These are phyloP conservation scores for Fusarium sp. DNA, from an alignment of 2,329 filamentous ascomycete species.

Conservation along the genomic window DNA sequence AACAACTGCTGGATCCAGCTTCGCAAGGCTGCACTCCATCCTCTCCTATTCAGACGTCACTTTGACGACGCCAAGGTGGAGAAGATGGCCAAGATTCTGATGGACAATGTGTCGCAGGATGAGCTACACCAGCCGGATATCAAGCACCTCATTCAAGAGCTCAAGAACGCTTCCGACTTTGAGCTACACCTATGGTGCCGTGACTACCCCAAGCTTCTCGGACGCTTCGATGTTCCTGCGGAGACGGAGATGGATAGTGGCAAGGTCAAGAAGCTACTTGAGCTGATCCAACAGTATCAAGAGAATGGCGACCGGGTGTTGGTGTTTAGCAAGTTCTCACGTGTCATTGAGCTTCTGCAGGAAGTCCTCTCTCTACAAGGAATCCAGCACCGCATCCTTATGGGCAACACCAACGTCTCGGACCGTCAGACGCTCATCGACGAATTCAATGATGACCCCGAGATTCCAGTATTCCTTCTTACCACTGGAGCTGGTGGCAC, in stretches of 20 bases:
- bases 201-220: slow-evolving; percentile 62
- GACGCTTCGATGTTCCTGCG: slow-evolving; percentile 61
- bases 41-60: slow-evolving; percentile 81
- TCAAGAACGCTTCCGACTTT: slow-evolving; percentile 68
- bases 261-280: slow-evolving; percentile 82
- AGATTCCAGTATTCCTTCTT: slow-evolving; percentile 89
- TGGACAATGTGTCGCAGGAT: slow-evolving; percentile 69
- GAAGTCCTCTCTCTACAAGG: slow-evolving; percentile 76
- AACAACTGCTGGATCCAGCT: slow-evolving; percentile 87
- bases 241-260: slow-evolving; percentile 70
- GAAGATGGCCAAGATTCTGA: slow-evolving; percentile 78
- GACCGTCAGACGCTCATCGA: slow-evolving; percentile 89
- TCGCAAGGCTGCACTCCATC: slow-evolving; percentile 90
- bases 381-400: slow-evolving; percentile 83
- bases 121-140: slow-evolving; percentile 62
- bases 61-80: slow-evolving; percentile 78
- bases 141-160: slow-evolving; percentile 62
- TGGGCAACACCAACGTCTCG: slow-evolving; percentile 81
- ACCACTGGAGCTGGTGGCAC: slow-evolving; percentile 96
- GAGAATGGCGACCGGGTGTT: slow-evolving; percentile 84
- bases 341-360: slow-evolving; percentile 88
- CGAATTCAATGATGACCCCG: slow-evolving; percentile 76
- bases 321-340: slow-evolving; percentile 92
- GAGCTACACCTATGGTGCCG: slow-evolving; percentile 71
- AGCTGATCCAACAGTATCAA: slow-evolving; percentile 76